A percentile compares a stretch with the other conserved stretches of the same genome.
Evolutionary conservation across 257 asterid species (phyloP).

Genomic region (Eucommia ulmoides): DNA sequence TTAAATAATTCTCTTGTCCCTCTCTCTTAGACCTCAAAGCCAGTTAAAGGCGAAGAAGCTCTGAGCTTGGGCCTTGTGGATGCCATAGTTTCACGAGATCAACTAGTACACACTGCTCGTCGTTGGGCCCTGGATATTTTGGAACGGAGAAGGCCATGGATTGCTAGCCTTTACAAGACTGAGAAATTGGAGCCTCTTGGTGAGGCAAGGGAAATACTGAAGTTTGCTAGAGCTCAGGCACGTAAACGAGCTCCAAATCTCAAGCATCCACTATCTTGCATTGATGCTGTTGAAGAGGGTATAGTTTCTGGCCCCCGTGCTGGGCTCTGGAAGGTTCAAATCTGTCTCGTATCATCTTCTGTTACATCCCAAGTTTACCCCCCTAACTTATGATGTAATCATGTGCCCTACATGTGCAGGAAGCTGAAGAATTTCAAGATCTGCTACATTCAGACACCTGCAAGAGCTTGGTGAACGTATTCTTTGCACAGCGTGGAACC

Average conservation of each 20-base stretch:
- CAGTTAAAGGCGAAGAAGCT: slow-evolving; percentile 87
- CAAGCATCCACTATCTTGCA: slow-evolving; percentile 70
- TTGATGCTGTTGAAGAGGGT: slow-evolving; percentile 93
- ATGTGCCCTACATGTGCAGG: slow-evolving; percentile 33
- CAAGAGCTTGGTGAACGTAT: slow-evolving; percentile 87
- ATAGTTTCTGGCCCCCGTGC: slow-evolving; percentile 72
- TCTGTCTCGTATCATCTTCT: slow-evolving; percentile 7
- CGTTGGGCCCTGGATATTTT: slow-evolving; percentile 81
- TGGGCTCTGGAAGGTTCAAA: slow-evolving; percentile 75
- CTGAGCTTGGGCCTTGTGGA: slow-evolving; percentile 85
- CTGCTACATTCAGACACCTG: slow-evolving; percentile 70
- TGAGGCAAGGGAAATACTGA: slow-evolving; percentile 82
- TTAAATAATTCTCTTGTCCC: slow-evolving; percentile 1
- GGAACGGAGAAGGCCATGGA: slow-evolving; percentile 72
- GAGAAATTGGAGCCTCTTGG: slow-evolving; percentile 76
- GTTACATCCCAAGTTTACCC: neutral
- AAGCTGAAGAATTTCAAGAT: slow-evolving; percentile 73
- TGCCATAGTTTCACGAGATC: slow-evolving; percentile 58
- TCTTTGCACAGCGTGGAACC: slow-evolving; percentile 97
- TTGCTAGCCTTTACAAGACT: slow-evolving; percentile 57
- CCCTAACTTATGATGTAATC: slow-evolving; percentile 1
- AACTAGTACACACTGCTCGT: slow-evolving; percentile 63
- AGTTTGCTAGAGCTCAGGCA: slow-evolving; percentile 83
- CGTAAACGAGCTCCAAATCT: slow-evolving; percentile 84
- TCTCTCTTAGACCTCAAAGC: slow-evolving; percentile 63